Evolutionary conservation across 2,329 filamentous ascomycete species (phyloP), one percentile per base, ranked within the genome.

Genomic region (Fusarium haematococcum): DNA sequence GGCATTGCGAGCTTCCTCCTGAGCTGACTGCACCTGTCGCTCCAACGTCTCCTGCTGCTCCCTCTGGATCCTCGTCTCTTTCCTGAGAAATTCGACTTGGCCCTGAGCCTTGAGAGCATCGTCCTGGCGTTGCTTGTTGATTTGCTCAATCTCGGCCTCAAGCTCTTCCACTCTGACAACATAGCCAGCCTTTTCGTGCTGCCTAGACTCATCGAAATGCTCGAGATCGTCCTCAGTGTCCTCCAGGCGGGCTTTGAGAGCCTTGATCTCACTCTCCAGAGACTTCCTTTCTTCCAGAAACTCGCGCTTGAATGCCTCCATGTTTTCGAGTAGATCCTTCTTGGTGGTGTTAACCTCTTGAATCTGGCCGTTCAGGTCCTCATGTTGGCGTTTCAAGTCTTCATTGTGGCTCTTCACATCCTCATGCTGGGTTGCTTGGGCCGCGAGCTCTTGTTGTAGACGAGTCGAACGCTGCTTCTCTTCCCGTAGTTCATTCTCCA

Each of bases 171-270:
- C 86, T 67, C 88, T 91, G 56, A 93, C 90, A 71, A 96, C 92
- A 52, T 92, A 88, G 3, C 89, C 88, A 5, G 90, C 90, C 78
- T 92, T 94, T 78, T 97, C 94, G 75, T 97, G 92, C 75, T 98
- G 95, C 50, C 94, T 90, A 45, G 93, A 95, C 77, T 95, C 94
- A 48, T 94, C 88, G 64, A 96, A 90, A 69, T 95, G 90, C 77
- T 98, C 95, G 61, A 98, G 90, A 79, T 98, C 95, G 78, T 98
- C 95, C 83, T 99, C 97, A 7, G 93, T 89, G 76, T 98, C 95
- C 80, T 98, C 97, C 1, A 97, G 86, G 62, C 92, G 93, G 63
- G 92, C 87, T 79, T 93, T 95, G 67, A 95, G 88, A 16, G 90
- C 89, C 76, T 91, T 92, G 67, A 97, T 91, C 80, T 98, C 95